These are phyloP conservation scores for Rhynchosporium secalis DNA, from an alignment of 2,329 filamentous ascomycete genomes.

Conservation along the genomic window DNA sequence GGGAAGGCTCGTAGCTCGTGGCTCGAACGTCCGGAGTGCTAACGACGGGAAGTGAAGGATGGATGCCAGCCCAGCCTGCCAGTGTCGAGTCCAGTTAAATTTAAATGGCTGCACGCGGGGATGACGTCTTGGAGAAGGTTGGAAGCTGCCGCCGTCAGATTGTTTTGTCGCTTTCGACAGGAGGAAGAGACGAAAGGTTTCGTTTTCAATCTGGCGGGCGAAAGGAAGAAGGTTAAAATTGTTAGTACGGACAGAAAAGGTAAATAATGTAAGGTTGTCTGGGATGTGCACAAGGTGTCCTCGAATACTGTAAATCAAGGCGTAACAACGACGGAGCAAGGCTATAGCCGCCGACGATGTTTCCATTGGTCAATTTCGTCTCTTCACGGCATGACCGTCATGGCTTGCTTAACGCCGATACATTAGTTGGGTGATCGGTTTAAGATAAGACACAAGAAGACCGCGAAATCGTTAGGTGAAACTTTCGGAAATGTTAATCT, in stretches of 20 bases:
- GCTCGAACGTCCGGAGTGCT: too few relatives aligned
- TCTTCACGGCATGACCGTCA: constrained; percentile 1
- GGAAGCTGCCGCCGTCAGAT: constrained; percentile 4
- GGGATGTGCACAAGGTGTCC: not conserved
- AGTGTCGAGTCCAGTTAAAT: not conserved
- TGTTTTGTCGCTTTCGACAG: not conserved
- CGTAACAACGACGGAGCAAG: not conserved
- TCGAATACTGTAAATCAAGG: not conserved
- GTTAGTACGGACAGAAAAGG: not conserved
- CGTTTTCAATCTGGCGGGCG: not conserved
- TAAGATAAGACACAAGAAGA: not conserved
- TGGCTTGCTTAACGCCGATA: constrained; percentile 2
- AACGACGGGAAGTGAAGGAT: too few relatives aligned
- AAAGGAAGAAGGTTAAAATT: not conserved
- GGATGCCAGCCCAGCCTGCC: too few relatives aligned
- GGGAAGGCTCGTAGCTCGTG: not conserved
- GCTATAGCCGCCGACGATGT: constrained; percentile 5
- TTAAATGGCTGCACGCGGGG: not conserved
- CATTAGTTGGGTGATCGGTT: not conserved
- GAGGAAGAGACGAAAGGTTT: constrained; percentile 1
- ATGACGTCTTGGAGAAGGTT: constrained; percentile 6
- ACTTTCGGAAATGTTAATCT: too few relatives aligned
- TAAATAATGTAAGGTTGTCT: not conserved
- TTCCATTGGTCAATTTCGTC: not conserved
- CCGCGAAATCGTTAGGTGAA: too few relatives aligned